Evolutionary conservation across 257 asterid species (phyloP).

Genomic region (Salvia rosmarinus): DNA sequence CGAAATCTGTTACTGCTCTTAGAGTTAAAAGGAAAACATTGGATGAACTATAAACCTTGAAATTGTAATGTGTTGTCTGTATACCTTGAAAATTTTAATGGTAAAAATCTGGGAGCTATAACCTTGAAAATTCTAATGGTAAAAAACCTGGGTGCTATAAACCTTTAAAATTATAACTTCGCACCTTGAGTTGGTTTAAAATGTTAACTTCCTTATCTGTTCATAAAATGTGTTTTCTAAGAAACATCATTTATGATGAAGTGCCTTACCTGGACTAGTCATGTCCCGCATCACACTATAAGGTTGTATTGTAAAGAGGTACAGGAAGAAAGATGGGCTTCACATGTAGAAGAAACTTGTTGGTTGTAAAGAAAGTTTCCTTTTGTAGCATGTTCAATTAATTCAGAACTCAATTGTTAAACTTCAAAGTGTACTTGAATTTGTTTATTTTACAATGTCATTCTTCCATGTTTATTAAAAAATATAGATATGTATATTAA

Average conservation of each 20-base stretch:
- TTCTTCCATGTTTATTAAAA: neutral
- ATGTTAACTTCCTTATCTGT: no score
- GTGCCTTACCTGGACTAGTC: neutral
- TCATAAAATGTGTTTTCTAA: neutral
- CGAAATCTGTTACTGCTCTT: neutral
- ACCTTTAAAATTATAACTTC: no score
- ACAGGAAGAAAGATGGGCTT: slow-evolving; percentile 1
- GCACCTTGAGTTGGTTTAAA: no score
- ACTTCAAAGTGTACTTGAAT: no score
- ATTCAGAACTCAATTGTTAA: neutral
- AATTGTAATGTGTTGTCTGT: no score
- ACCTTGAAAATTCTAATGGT: neutral
- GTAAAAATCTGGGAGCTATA: slow-evolving; percentile 10
- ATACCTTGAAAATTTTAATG: neutral
- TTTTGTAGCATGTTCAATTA: slow-evolving; percentile 12
- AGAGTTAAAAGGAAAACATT: neutral
- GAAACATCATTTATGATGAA: neutral
- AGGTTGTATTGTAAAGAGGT: neutral
- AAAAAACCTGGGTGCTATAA: no score
- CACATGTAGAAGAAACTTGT: slow-evolving; percentile 2
- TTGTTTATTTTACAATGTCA: no score
- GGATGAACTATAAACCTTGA: neutral
- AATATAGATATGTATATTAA: no score
- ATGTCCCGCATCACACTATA: neutral
- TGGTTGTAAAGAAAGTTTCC: neutral